Base-by-base conservation (phyloP, 139 green algal genomes). In the Dunaliella primolecta region DNA sequence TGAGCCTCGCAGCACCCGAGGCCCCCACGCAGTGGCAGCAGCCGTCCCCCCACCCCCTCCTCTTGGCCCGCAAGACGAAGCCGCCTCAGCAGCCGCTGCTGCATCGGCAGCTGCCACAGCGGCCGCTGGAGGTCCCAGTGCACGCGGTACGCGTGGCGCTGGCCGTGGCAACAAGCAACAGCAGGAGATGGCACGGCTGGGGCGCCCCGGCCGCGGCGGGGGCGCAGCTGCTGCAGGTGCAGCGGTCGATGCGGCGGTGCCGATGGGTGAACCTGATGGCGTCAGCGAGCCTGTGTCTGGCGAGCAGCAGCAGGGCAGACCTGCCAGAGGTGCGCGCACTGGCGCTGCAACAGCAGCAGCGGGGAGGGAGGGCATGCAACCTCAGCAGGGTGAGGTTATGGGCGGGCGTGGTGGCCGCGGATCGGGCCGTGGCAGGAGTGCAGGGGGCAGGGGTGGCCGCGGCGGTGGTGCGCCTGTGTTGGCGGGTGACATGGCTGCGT, bases 201-300 rank as follows among this genome's bases (percentile, higher is more conserved):
- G 46, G 7, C 46, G 46, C 15, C 46, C 46, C 46, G 46, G 46
- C 46, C 46, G 46, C 7, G 46, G 46, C 7, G 46, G 46, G 7
- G 7, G 20, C 24, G 30, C 1, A 36, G 38, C 21, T 36, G 85
- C 24, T 46, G 72, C 0, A 33, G 84, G 25, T 46, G 80, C 31
- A 31, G 85, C 29, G n/a, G 85, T 0, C 37, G 71, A 11, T 78
- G 72, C 31, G 84, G 80, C 25, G 78, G 78, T 27, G 83, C 80
- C 38, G 84, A 84, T 36, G 81, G 84, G n/a, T 78, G 78, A 3
- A 75, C 83, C 0, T 77, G 46, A 64, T 64, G 46, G 46, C 46
- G 46, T 64, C 7, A 64, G 46, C 46, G 46, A 64, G 46, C 7
- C 46, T 25, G 46, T 64, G 46, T 64, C 46, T 7, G 46, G 15